A percentile compares a stretch with the other conserved stretches of the same genome.
These are phyloP conservation scores for Hysterium pulicare DNA, from an alignment of 2,329 filamentous ascomycete species.

Conservation along the genomic window DNA sequence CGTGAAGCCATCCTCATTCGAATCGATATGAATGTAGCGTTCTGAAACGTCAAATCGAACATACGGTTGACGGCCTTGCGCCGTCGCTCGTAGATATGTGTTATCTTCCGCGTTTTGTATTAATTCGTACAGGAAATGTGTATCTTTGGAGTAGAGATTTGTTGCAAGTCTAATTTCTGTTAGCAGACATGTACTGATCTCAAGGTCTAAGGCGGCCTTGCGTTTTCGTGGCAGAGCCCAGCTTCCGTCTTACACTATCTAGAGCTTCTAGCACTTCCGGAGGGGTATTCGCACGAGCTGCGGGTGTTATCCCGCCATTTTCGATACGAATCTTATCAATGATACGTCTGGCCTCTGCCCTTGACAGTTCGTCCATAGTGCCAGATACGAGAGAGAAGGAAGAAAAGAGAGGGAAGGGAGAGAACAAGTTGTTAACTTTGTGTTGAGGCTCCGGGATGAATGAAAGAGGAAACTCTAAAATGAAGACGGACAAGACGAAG, in stretches of 20 bases:
- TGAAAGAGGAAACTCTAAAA: too few species aligned
- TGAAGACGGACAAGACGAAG: too few species aligned
- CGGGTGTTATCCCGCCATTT: slow-evolving; percentile 7
- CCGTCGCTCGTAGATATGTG: slow-evolving; percentile 12
- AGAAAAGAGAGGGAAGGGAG: too few species aligned
- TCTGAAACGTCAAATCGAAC: slow-evolving; percentile 14
- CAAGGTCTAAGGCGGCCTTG: not conserved
- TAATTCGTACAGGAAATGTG: slow-evolving; percentile 13
- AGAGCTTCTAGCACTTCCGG: slow-evolving; percentile 2
- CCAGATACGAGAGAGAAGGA: too few species aligned
- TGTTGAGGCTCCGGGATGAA: too few species aligned
- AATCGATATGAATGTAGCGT: slow-evolving; percentile 37
- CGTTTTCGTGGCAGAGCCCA: slow-evolving; percentile 6
- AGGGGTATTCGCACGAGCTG: not conserved
- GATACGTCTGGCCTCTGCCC: not conserved
- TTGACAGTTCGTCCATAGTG: too few species aligned
- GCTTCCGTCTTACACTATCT: slow-evolving; percentile 3
- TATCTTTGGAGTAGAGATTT: slow-evolving; percentile 8
- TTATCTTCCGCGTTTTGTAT: slow-evolving; percentile 43
- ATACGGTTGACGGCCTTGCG: slow-evolving; percentile 5
- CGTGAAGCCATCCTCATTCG: slow-evolving; percentile 39
- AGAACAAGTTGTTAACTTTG: too few species aligned
- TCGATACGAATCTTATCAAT: slow-evolving; percentile 5
- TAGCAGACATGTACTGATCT: not conserved
- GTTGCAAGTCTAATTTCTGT: slow-evolving; percentile 3